Evolutionary conservation across 2,329 filamentous ascomycete species (phyloP), one percentile per base, ranked within the genome.

Genomic region (Aspergillus amoenus): DNA sequence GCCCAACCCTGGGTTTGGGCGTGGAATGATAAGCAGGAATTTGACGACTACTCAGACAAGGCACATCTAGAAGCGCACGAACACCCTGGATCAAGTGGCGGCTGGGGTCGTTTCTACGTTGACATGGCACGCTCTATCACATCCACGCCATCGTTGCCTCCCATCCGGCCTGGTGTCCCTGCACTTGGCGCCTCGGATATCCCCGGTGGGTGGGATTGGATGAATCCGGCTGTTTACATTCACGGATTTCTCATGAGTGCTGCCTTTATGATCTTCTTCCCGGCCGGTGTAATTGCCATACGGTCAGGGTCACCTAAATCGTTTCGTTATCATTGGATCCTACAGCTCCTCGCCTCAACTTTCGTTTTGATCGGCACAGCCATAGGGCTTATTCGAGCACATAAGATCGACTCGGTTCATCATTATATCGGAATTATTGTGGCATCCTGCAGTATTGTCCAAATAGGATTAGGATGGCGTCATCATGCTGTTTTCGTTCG

Each of bases 1-100:
- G 50, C 57, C 13, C 53, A 52, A 2, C 57, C 57, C 0, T 59
- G 57, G 53, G 52, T 59, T 12, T 59, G 57, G 53, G 49, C 49
- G 47, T 59, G 53, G 53, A 57, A 59, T 15, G 39, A 57, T 13
- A 39, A 46, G 4, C 49, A 53, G 34, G 21, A 59, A n/a, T 49
- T 59, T 27, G 30, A 47, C 2, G 18, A 15, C 12, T 50, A 48
- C 13, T 34, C 57, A 12, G 17, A 44, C n/a, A 49, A 53, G 11
- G 44, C 37, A 11, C 54, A 57, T 40, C 37, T 59, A 5, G 41
- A 46, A 8, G 34, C 44, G 22, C 57, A 59, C 27, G 37, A 6
- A 7, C 40, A 56, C 48, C 48, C 48, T 24, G 40, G 43, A 15
- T 22, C 27, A 24, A 51, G 37, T 11, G 49, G 54, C 3, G 57